Evolutionary conservation across 2,329 filamentous ascomycete genomes (phyloP).

Genomic region (Apiospora rasikravindrae): DNA sequence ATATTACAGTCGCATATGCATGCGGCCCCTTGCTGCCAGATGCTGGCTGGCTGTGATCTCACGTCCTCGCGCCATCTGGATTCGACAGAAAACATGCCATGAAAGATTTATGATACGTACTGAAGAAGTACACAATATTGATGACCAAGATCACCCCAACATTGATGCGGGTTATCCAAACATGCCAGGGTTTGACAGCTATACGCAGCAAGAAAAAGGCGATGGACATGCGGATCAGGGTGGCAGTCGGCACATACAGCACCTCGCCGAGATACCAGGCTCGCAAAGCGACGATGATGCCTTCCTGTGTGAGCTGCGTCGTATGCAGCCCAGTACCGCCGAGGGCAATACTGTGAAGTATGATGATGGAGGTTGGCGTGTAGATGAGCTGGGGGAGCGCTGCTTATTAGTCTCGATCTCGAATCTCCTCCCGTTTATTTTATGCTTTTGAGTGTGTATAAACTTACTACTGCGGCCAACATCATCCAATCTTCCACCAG

Average conservation of each 20-base stretch:
- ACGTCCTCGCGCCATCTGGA: too few species aligned
- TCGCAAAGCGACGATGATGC: slow-evolving; percentile 33
- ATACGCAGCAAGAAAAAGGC: slow-evolving; percentile 49
- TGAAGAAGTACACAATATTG: slow-evolving; percentile 48
- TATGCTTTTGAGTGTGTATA: too few species aligned
- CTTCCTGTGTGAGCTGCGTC: slow-evolving; percentile 28
- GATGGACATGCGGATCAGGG: slow-evolving; percentile 47
- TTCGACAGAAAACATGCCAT: background rate
- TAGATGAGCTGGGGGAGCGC: slow-evolving; percentile 39
- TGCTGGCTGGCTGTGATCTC: too few species aligned
- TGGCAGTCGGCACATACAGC: slow-evolving; percentile 46
- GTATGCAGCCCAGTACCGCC: slow-evolving; percentile 37
- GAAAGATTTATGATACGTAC: background rate
- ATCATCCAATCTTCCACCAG: slow-evolving; percentile 55
- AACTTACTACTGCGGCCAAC: slow-evolving; percentile 49
- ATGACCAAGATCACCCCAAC: slow-evolving; percentile 43
- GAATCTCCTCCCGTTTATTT: background rate
- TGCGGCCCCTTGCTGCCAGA: too few species aligned
- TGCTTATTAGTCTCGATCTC: slow-evolving; percentile 9
- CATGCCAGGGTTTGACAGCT: slow-evolving; percentile 40
- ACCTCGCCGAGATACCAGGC: slow-evolving; percentile 48
- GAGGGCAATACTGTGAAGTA: slow-evolving; percentile 39
- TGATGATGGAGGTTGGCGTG: slow-evolving; percentile 38
- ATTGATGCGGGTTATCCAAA: slow-evolving; percentile 40
- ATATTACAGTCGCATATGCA: background rate